Base-by-base conservation (phyloP, 2,329 filamentous ascomycete species). In the Hypoxylon sp. region DNA sequence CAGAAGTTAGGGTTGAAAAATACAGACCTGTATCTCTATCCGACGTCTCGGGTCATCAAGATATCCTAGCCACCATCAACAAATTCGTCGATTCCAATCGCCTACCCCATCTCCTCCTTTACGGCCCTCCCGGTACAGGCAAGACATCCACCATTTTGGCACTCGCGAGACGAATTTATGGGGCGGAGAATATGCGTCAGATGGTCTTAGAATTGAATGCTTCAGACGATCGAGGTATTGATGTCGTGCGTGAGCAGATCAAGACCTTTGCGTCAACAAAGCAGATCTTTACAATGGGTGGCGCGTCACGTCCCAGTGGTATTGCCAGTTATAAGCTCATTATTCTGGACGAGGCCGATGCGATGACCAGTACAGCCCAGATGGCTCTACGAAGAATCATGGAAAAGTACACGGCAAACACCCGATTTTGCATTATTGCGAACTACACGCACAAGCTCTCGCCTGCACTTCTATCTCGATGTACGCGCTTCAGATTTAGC, bases 391-490 rank as follows among this genome's bases (percentile, higher is more conserved):
- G 96, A 67, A 86, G 96, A 50, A 98, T 99, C 76, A 99, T 99
- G 96, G 96, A 99, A 78, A 97, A 97, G 81, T 99, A 99, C 82
- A 99, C 96, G 0, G 92, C 92, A 65, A 99, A 99, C 81, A 97
- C 96, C 2, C 87, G 96, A 55, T 99, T 99, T 82, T 98, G 95
- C 82, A 93, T 99, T 76, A 98, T 99, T 73, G 96, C 96, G 73
- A 99, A 99, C 81, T 99, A 99, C 80, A 96, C 96, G 29, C 96
- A 99, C 83, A 99, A 99, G 80, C 88, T 99, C 39, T 96, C 93
- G 11, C 95, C 96, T 0, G 96, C 96, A 0, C 84, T 99, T 45
- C 84, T 99, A 56, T 98, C 95, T 51, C 86, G 96, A 74, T 99
- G 96, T 81, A 99, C 96, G 8, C 85, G 96, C 37, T 99, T 99